Evolutionary conservation across 2,329 filamentous ascomycete species (phyloP), one percentile per base, ranked within the genome.

Genomic region (Fusarium anthophilum): DNA sequence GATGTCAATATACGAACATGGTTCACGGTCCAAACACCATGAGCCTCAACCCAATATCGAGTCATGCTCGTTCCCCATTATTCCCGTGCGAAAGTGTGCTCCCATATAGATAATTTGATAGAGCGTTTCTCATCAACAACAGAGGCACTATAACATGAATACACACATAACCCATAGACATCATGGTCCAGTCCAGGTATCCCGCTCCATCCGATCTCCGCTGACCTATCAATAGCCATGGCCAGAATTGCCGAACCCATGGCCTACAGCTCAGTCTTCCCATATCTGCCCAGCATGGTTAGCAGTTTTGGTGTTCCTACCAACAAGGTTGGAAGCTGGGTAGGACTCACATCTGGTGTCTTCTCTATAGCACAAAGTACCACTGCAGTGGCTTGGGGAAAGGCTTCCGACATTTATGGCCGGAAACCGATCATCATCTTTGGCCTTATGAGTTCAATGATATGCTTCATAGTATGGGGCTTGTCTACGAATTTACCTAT

Each of bases 391-490:
- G 84, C 90, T 2, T 96, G 94, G 93, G 92, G 94, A 11, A 88
- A 91, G 73, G 88, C 92, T 5, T 94, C 94, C 1, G 96, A 98
- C 81, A 85, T 83, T 48, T 90, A 93, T 70, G 96, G 96, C 26
- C 90, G 96, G 63, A 98, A 98, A 80, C 93, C 92, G 2, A 89
- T 92, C 44, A 94, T 98, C 67, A 86, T 98, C 20, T 79, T 88
- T 13, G 94, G 93, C 1, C 85, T 96, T 24, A 81, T 91, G 43
- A 93, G 89, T 76, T 97, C 95, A 50, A 97, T 98, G 93, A 79
- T 91, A 2, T 92, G 92, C 45, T 95, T 93, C 75, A 77, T 98
- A 26, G 74, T 94, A 28, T 98, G 95, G 90, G 96, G 96, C 12
- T 91, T 98, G 82, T 94, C 94, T 1, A 92, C 88, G 8, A 94